Conservation (phyloP, 2,329 filamentous ascomycete species). For the Fusarium hainanense region DNA sequence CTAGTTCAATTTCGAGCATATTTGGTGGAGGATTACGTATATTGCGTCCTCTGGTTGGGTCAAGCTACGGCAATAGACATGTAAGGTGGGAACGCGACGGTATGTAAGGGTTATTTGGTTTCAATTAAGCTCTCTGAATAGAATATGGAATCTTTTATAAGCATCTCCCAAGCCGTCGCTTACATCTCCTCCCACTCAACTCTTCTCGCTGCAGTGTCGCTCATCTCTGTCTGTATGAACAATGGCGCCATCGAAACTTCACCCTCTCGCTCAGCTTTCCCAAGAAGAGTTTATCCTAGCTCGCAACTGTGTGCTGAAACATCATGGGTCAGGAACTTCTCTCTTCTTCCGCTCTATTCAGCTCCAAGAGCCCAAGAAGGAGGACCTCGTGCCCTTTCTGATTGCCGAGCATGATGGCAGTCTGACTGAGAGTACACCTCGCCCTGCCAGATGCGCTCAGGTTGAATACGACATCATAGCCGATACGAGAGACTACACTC, state of each 20-base stretch:
- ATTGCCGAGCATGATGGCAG: conserved; percentile 49
- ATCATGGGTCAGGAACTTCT: conserved; percentile 34
- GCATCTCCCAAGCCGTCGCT: neutral
- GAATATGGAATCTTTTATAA: neutral
- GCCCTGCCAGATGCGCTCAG: conserved; percentile 59
- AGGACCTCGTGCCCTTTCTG: conserved; percentile 67
- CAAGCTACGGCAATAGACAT: neutral
- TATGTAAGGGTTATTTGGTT: neutral
- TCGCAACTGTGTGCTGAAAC: conserved; percentile 57
- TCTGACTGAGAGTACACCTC: conserved; percentile 28
- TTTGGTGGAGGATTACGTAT: neutral
- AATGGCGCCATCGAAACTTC: conserved; percentile 29
- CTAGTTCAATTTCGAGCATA: neutral
- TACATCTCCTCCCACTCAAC: neutral
- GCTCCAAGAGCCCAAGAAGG: conserved; percentile 71
- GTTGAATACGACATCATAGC: conserved; percentile 58
- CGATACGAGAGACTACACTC: conserved; percentile 49
- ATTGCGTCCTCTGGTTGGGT: neutral
- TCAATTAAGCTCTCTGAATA: neutral
- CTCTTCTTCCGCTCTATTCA: conserved; percentile 67
- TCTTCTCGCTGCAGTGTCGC: neutral
- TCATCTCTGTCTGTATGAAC: neutral
- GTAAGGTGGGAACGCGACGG: neutral
- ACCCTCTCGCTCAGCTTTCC: conserved; percentile 63
- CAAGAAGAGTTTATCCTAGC: conserved; percentile 61